Percentiles rank a stretch among this genome's conserved stretches.
phyloP scores from a whole-genome alignment of 208 protist genomes.

The Trypanosoma congolense region DNA sequence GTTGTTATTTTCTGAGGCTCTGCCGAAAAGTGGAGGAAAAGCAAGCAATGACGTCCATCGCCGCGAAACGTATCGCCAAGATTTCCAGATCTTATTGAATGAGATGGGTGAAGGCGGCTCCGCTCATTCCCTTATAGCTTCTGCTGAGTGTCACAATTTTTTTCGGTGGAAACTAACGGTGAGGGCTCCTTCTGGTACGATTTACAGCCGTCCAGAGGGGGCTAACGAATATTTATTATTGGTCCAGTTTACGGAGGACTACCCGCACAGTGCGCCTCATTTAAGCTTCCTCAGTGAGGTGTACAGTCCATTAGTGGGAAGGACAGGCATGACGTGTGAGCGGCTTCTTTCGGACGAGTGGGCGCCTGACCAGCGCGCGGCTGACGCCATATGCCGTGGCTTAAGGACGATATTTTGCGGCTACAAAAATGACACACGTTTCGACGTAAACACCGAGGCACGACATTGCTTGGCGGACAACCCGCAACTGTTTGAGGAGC shows the following conservation, averaged over 20 bases:
- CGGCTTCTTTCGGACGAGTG: slow-evolving; percentile 34
- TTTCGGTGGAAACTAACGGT: slow-evolving; percentile 46
- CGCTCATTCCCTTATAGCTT: background rate
- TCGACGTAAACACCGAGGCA: slow-evolving; percentile 43
- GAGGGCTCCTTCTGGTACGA: slow-evolving; percentile 27
- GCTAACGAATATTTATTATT: slow-evolving; percentile 22
- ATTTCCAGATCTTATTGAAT: slow-evolving; percentile 31
- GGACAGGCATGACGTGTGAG: slow-evolving; percentile 45
- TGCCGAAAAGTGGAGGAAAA: background rate
- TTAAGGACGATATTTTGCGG: slow-evolving; percentile 38
- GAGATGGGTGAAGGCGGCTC: background rate
- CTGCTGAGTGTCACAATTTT: slow-evolving; percentile 17
- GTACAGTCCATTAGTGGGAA: slow-evolving; percentile 57
- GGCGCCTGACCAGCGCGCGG: slow-evolving; percentile 32
- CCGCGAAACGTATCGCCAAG: slow-evolving; percentile 31
- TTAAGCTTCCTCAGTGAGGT: slow-evolving; percentile 46
- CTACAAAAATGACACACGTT: slow-evolving; percentile 21
- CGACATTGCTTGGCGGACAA: slow-evolving; percentile 19
- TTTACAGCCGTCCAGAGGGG: slow-evolving; percentile 30
- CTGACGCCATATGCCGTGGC: slow-evolving; percentile 32
- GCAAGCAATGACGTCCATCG: slow-evolving; percentile 11
- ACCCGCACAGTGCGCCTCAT: slow-evolving; percentile 54
- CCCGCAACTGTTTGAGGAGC: slow-evolving; percentile 23
- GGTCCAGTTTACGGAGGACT: slow-evolving; percentile 42
- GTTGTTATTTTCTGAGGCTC: background rate